Evolutionary conservation across 2,329 filamentous ascomycete species (phyloP), one percentile per base, ranked within the genome.

Genomic region (Sclerotinia borealis): DNA sequence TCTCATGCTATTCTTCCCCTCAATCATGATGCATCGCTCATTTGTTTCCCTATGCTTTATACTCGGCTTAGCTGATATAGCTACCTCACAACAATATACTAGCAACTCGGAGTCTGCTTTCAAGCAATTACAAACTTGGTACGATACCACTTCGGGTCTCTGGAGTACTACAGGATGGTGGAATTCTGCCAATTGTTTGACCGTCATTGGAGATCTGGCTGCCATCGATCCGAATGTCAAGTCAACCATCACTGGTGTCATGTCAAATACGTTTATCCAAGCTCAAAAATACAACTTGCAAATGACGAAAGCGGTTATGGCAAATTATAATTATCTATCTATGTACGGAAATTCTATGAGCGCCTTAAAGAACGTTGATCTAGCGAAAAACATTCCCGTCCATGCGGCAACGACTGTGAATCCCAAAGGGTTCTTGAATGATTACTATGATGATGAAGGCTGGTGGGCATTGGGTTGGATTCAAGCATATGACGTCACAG

Each of bases 91-190:
- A 17, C 65, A 68, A 45, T 70, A 65, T 50, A 62, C 45, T 7
- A 43, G 66, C 1, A 68, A 72, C 64, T 68, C 71, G 2, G 66
- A 69, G 31, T 62, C 72, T 10, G 78, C 77, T 4, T 70, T 79
- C 2, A 70, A 74, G 27, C 73, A 79, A 7, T 77, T 90, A 1
- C 85, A 89, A 68, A 71, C 70, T 48, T 90, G 84, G 82, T 90
- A 90, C 73, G 81, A 87, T 70, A 63, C 75, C 3, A 70, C 72
- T 6, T 85, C 80, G 1, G 88, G 89, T 4, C 77, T 89, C 15
- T 91, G 86, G 85, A 76, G 84, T 61, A 81, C 81, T 0, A 80
- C 82, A 9, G 81, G 81, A n/a, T 92, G 89, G 89, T 92, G 89
- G 89, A 90, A 91, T 71, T 82, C 82, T 60, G 89, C 83, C 50